Evolutionary conservation across 257 asterid genomes (phyloP).

Genomic region (Leonotis leonurus): DNA sequence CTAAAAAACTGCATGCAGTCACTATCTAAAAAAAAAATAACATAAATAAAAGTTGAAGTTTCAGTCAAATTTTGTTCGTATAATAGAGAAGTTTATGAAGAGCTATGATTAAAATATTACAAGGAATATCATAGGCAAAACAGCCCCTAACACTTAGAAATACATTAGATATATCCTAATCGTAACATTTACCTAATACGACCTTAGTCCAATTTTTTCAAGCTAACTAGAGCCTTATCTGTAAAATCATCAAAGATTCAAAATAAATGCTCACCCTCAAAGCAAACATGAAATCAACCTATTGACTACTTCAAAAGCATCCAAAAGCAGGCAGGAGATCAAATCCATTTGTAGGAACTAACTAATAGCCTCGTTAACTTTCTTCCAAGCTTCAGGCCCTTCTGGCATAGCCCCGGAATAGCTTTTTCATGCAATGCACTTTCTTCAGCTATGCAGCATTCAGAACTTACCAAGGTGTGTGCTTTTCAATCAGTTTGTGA

Average conservation of each 20-base stretch:
- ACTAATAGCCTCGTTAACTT: not conserved
- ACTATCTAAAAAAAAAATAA: constrained; percentile 4
- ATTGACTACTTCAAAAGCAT: not conserved
- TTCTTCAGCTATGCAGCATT: not conserved
- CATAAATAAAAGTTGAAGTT: not conserved
- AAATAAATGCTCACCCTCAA: not conserved
- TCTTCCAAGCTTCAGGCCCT: constrained; percentile 2
- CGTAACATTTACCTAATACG: not conserved
- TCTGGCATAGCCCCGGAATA: not conserved
- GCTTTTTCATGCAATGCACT: not conserved
- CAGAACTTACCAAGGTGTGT: not conserved
- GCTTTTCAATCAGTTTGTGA: not conserved
- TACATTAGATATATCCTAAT: not conserved
- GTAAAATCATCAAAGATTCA: not conserved
- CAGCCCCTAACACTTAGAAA: not conserved
- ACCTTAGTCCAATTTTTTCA: not conserved
- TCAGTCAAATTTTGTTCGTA: not conserved
- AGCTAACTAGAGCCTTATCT: constrained; percentile 3
- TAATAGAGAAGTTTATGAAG: not conserved
- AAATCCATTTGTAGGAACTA: not conserved
- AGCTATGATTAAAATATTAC: not conserved
- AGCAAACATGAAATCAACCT: constrained; percentile 4
- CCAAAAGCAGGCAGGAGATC: not conserved
- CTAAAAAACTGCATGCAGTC: not conserved
- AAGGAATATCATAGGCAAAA: not conserved